These are phyloP conservation scores for Tagetes erecta DNA, from an alignment of 129 eudicot species.

Conservation along the genomic window DNA sequence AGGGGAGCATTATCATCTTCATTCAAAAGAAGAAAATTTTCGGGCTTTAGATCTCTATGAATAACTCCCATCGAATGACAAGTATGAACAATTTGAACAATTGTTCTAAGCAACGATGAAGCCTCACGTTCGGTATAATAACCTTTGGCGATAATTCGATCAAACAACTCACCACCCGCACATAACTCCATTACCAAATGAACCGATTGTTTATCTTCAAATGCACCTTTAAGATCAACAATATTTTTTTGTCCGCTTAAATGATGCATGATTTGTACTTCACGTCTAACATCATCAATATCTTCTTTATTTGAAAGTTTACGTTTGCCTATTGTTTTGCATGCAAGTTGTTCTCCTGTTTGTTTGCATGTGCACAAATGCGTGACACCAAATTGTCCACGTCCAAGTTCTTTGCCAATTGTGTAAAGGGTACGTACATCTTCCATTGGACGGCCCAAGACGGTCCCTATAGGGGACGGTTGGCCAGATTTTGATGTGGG, in stretches of 20 bases:
- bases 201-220: slow-evolving; percentile 79
- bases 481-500: slow-evolving; percentile 39
- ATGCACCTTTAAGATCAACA: slow-evolving; percentile 82
- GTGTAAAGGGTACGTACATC: slow-evolving; percentile 51
- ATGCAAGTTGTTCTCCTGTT: slow-evolving; percentile 67
- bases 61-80: slow-evolving; percentile 91
- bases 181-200: slow-evolving; percentile 86
- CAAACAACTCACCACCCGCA: slow-evolving; percentile 92
- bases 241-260: slow-evolving; percentile 67
- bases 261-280: slow-evolving; percentile 87
- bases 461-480: slow-evolving; percentile 55
- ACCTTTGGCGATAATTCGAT: slow-evolving; percentile 75
- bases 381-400: slow-evolving; percentile 86
- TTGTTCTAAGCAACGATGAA: slow-evolving; percentile 71
- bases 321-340: slow-evolving; percentile 76
- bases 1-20: slow-evolving; percentile 77
- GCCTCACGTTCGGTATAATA: slow-evolving; percentile 80
- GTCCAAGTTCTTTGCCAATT: slow-evolving; percentile 76
- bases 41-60: slow-evolving; percentile 87
- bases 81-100: slow-evolving; percentile 83
- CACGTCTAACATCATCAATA: slow-evolving; percentile 75
- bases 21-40: slow-evolving; percentile 71
- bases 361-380: slow-evolving; percentile 65
- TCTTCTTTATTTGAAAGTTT: slow-evolving; percentile 76
- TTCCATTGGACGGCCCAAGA: slow-evolving; percentile 80